A percentile compares a stretch with the other conserved stretches of the same genome.
Evolutionary conservation across 1,284 basidiomycete species (phyloP).

Genomic region (Cryptococcus sp.): DNA sequence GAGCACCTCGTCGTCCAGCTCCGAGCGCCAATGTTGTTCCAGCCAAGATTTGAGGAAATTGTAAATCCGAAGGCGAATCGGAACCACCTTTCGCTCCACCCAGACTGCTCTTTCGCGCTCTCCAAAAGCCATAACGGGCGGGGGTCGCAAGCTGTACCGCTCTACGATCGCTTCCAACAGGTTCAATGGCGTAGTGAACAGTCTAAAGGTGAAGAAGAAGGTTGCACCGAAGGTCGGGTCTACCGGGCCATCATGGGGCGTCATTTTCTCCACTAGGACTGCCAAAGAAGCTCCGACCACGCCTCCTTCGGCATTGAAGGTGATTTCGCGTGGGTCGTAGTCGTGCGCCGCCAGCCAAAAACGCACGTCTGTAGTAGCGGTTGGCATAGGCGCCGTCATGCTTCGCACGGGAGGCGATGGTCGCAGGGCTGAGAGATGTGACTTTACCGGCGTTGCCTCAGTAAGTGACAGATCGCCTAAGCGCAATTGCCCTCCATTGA

Average conservation of each 20-base stretch:
- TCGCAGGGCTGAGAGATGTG: slow-evolving; percentile 4
- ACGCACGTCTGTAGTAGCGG: slow-evolving; percentile 31
- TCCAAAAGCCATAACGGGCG: slow-evolving; percentile 35
- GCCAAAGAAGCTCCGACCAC: slow-evolving; percentile 87
- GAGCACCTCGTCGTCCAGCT: slow-evolving; percentile 58
- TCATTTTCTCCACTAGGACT: slow-evolving; percentile 91
- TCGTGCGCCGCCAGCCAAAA: slow-evolving; percentile 52
- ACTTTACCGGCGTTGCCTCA: too few species aligned
- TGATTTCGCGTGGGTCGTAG: slow-evolving; percentile 70
- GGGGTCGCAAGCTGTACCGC: slow-evolving; percentile 73
- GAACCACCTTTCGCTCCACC: slow-evolving; percentile 82
- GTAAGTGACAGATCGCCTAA: too few species aligned
- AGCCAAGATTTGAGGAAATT: slow-evolving; percentile 94
- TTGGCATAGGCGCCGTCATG: slow-evolving; percentile 21
- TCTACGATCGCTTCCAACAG: slow-evolving; percentile 74
- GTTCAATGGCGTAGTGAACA: slow-evolving; percentile 78
- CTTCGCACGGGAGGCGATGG: slow-evolving; percentile 17
- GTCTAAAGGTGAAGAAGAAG: slow-evolving; percentile 95
- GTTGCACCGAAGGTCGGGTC: slow-evolving; percentile 81
- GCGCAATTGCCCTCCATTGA: too few species aligned
- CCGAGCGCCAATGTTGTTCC: slow-evolving; percentile 81
- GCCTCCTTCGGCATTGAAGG: slow-evolving; percentile 84
- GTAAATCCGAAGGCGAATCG: slow-evolving; percentile 83
- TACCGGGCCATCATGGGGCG: slow-evolving; percentile 82
- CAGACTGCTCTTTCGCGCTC: slow-evolving; percentile 68